Evolutionary conservation across 73 alveolate genomes (phyloP), one percentile per base, ranked within the genome.

Genomic region (Diophrys sp.): DNA sequence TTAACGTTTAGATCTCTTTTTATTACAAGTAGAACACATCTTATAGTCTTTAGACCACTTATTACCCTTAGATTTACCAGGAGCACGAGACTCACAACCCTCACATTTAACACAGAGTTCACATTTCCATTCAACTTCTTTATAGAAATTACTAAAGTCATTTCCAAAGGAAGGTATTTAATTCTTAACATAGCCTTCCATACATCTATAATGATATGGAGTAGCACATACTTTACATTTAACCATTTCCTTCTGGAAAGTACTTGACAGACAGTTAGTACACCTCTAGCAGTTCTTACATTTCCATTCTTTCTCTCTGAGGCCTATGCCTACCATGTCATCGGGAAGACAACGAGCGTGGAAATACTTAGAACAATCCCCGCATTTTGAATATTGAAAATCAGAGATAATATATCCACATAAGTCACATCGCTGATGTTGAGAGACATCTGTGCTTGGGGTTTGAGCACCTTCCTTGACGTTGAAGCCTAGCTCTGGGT

Each of bases 11-110:
- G 53, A 73, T 69, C 91, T 82, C 80, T 95, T 95, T 73, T 87
- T 89, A 76, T 89, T 92, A 79, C 99, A 95, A 71, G 83, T 70
- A 33, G 91, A 67, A 85, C 99, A 95, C 14, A 84, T 77, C 23
- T 73, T 71, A 53, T 54, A 78, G 30, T 84, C 89, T 71, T 77
- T 84, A 24, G 87, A 78, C 90, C 96, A 89, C 75, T 85, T 85
- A 70, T 85, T 85, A 2, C 32, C 68, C 44, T 83, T 67, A 23
- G 80, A 62, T 53, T 78, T 79, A 18, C 92, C 90, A 54, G 93
- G 84, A n/a, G 79, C 84, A 54, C 77, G 71, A n/a, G 88, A 29
- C n/a, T 80, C 85, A 72, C 96, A 89, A 23, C 75, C 67, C 44
- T 34, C 70, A 44, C 96, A 89, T n/a, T 33, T 33, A 0, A 87